A percentile compares a stretch with the other conserved stretches of the same genome.
phyloP scores from a whole-genome alignment of 805 yeast genomes.

The Metschnikowia cubensis region DNA sequence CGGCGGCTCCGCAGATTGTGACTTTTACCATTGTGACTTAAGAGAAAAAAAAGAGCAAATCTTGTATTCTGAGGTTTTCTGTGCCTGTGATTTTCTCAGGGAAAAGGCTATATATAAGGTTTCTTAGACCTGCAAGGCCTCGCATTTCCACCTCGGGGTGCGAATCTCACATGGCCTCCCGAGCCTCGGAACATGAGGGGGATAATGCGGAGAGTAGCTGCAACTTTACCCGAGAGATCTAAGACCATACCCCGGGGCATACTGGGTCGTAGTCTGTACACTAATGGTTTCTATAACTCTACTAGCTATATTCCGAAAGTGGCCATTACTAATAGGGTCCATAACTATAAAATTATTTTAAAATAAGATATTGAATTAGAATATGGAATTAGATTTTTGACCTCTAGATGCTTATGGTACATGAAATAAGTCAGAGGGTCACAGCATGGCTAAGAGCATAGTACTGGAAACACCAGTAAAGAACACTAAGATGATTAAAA shows the following conservation, averaged over 20 bases:
- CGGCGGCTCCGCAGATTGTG: constrained; percentile 48
- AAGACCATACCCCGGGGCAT: background rate
- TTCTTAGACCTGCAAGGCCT: background rate
- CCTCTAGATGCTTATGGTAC: too few species aligned
- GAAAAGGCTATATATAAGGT: background rate
- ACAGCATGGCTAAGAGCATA: too few species aligned
- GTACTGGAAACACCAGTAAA: too few species aligned
- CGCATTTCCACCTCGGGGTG: constrained; percentile 1
- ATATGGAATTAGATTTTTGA: too few species aligned
- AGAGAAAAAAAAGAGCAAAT: background rate
- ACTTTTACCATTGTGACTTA: constrained; percentile 36
- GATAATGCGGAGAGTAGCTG: background rate
- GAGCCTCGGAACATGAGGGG: constrained; percentile 4
- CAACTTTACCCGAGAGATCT: background rate
- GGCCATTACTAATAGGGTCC: too few species aligned
- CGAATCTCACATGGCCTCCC: constrained; percentile 3
- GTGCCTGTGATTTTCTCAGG: background rate
- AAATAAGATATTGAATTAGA: too few species aligned
- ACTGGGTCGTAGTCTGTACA: too few species aligned
- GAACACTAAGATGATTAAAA: too few species aligned
- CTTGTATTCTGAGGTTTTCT: background rate
- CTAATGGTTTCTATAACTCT: too few species aligned
- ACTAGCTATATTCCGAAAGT: too few species aligned
- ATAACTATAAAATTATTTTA: too few species aligned
- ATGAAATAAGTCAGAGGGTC: too few species aligned